phyloP scores from a whole-genome alignment of 179 eudicot species.

The Silene noctiflora region DNA sequence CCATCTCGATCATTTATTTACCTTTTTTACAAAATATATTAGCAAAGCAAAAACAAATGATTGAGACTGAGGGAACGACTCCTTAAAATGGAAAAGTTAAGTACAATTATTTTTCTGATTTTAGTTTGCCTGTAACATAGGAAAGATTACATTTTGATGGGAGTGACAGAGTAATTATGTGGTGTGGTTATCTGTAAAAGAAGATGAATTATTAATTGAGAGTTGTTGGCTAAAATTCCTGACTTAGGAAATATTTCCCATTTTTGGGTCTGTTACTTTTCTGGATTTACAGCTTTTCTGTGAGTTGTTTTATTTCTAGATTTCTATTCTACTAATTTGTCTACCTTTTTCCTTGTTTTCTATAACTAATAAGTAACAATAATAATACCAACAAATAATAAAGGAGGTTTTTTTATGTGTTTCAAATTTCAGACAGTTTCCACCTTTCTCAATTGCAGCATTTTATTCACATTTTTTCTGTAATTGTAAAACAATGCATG shows the following conservation, averaged over 20 bases:
- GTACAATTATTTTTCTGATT: too few relatives aligned
- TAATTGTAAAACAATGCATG: too few relatives aligned
- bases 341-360: not conserved
- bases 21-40: too few relatives aligned
- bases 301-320: not conserved
- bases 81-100: too few relatives aligned
- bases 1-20: too few relatives aligned
- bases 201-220: not conserved
- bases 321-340: too few relatives aligned
- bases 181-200: not conserved
- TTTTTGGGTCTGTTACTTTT: not conserved
- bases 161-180: conserved; percentile 8
- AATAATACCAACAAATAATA: not conserved
- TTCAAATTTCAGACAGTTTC: not conserved
- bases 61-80: too few relatives aligned
- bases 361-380: not conserved
- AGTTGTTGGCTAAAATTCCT: conserved; percentile 5
- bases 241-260: not conserved
- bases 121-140: not conserved
- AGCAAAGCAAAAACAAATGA: too few relatives aligned
- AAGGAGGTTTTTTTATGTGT: conserved; percentile 1
- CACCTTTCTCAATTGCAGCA: too few relatives aligned
- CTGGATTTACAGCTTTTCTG: conserved; percentile 11
- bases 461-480: too few relatives aligned
- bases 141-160: not conserved